Evolutionary conservation across 73 alveolate genomes (phyloP), one percentile per base, ranked within the genome.

Genomic region (Breviolum minutum): DNA sequence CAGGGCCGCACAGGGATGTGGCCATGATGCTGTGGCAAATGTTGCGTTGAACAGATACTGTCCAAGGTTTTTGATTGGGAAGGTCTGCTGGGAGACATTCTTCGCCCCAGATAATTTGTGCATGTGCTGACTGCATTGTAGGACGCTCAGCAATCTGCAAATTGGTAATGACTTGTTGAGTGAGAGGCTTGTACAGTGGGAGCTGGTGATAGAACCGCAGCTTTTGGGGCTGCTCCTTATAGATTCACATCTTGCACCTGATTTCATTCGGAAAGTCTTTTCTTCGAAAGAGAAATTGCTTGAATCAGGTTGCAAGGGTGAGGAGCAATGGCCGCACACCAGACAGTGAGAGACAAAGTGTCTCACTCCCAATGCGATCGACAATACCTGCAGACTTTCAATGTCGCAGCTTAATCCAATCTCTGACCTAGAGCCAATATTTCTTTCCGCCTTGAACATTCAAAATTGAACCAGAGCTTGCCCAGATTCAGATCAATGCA

Each of bases 301-400:
- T 29, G 14, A 19, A 12, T n/a, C 32, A 0, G 20, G 62, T 77
- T 77, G 86, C 86, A 48, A 48, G 68, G 68, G 88, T 80, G 88
- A 80, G 88, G 88, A 80, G 88, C 85, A 63, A 61, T 83, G 92
- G 61, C 92, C 92, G 32, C 92, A 60, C 92, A 83, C 92, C 92
- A 83, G 66, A 54, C 29, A 40, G 27, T 54, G 63, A 11, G 92
- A 83, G 76, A 83, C 92, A 48, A 83, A 83, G 92, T 83, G 92
- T 83, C 92, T 80, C 10, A 48, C 64, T 83, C 92, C 92, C 92
- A 62, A 83, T 83, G 76, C 62, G 60, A 26, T 83, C 48, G 62
- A 81, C 69, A 81, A 9, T 29, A 32, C 64, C n/a, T 32, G 54
- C 13, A 11, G 24, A 79, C 87, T 27, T 79, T 40, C 82, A 73